Evolutionary conservation across 2,329 filamentous ascomycete genomes (phyloP).

Genomic region (Aphanocladium album): DNA sequence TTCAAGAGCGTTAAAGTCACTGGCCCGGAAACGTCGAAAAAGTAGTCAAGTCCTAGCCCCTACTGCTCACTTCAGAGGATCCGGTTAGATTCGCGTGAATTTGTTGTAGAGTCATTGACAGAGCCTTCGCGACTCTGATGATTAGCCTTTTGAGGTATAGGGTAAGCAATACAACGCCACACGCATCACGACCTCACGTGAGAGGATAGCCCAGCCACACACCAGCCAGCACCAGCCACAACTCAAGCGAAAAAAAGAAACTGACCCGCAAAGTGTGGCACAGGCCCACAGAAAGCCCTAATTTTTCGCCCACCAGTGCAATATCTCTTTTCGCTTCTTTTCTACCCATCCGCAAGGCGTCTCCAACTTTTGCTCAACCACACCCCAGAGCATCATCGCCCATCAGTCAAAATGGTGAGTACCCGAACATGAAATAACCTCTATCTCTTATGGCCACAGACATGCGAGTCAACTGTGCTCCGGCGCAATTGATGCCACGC

Average conservation of each 20-base stretch:
- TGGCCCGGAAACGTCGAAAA: not conserved
- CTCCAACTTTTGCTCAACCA: slow-evolving; percentile 24
- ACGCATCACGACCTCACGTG: slow-evolving; percentile 13
- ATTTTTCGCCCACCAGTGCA: slow-evolving; percentile 31
- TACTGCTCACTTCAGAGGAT: not conserved
- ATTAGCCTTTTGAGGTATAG: slow-evolving; percentile 1
- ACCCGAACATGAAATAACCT: slow-evolving; percentile 19
- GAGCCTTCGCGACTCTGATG: not conserved
- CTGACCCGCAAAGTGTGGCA: slow-evolving; percentile 16
- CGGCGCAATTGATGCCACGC: slow-evolving; percentile 27
- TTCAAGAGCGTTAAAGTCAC: not conserved
- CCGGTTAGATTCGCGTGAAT: not conserved
- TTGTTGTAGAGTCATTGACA: not conserved
- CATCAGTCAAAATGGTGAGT: slow-evolving; percentile 40
- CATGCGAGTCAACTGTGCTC: slow-evolving; percentile 31
- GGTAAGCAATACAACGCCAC: slow-evolving; percentile 3
- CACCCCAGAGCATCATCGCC: slow-evolving; percentile 28
- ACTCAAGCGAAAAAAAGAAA: slow-evolving; percentile 9
- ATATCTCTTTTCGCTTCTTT: slow-evolving; percentile 25
- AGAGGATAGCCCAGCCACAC: not conserved
- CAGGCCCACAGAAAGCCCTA: slow-evolving; percentile 29
- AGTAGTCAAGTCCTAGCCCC: not conserved
- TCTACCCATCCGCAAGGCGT: slow-evolving; percentile 26
- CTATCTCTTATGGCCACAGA: slow-evolving; percentile 36
- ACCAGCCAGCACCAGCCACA: slow-evolving; percentile 18